Evolutionary conservation across 768 basidiomycete species (phyloP).

Genomic region (Trametes maxima): DNA sequence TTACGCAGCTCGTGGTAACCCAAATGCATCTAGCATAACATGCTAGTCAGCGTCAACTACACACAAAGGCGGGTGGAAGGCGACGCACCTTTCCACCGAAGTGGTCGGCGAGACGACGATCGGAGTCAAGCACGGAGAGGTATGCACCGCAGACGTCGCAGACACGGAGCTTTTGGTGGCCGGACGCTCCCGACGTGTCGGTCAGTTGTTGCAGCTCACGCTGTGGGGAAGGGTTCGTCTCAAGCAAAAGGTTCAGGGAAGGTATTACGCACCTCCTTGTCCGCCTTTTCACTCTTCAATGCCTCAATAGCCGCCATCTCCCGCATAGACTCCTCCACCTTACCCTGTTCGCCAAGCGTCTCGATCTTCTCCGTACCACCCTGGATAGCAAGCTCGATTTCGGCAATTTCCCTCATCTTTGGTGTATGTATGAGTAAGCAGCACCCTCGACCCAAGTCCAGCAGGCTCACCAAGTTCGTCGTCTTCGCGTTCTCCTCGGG

Average conservation of each 20-base stretch:
- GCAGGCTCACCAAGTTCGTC: constrained; percentile 76
- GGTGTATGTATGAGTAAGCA: not conserved
- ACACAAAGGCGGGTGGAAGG: not conserved
- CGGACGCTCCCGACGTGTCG: constrained; percentile 97
- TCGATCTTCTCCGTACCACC: constrained; percentile 99
- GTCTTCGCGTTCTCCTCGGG: constrained; percentile 99
- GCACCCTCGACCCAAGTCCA: not conserved
- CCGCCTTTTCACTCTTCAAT: constrained; percentile 91
- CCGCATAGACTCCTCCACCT: constrained; percentile 98
- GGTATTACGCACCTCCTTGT: constrained; percentile 77
- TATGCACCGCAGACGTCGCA: constrained; percentile 99
- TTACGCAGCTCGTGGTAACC: constrained; percentile 98
- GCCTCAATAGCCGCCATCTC: constrained; percentile 98
- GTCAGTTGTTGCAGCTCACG: constrained; percentile 94
- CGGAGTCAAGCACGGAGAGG: constrained; percentile 95
- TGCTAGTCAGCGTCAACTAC: not conserved
- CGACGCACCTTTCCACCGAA: constrained; percentile 94
- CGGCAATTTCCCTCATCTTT: constrained; percentile 98
- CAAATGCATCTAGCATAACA: constrained; percentile 80
- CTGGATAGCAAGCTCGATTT: constrained; percentile 98
- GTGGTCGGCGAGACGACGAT: constrained; percentile 97
- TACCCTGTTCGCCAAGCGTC: constrained; percentile 94
- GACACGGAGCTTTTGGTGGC: constrained; percentile 99
- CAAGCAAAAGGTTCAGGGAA: not conserved
- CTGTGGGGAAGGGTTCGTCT: constrained; percentile 40